A percentile compares a stretch with the other conserved stretches of the same genome.
phyloP scores from a whole-genome alignment of 2,329 filamentous ascomycete genomes.

The Madurella fahalii region DNA sequence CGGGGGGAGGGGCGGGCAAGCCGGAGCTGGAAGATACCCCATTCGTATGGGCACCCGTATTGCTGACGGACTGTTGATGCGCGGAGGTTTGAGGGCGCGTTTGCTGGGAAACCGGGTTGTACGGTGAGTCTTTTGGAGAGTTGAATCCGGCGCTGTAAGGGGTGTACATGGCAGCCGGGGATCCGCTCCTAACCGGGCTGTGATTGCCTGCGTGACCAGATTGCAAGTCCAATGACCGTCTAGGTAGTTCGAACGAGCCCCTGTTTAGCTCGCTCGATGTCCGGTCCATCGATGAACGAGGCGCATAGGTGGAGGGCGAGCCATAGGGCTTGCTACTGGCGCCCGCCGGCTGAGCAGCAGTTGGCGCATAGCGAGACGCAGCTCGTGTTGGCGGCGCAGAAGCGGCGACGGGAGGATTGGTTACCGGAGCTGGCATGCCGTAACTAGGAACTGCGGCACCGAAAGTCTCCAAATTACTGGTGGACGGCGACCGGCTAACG shows the following conservation, averaged over 20 bases:
- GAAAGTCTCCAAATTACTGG: constrained; percentile 69
- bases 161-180: constrained; percentile 32
- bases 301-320: constrained; percentile 27
- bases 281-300: constrained; percentile 42
- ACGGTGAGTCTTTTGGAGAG: constrained; percentile 28
- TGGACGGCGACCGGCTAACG: constrained; percentile 69
- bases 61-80: constrained; percentile 17
- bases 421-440: constrained; percentile 30
- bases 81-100: constrained; percentile 11
- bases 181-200: constrained; percentile 30
- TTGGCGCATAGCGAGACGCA: constrained; percentile 49
- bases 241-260: constrained; percentile 39
- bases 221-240: constrained; percentile 39
- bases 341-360: constrained; percentile 29
- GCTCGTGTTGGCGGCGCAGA: constrained; percentile 41
- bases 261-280: constrained; percentile 41
- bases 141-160: constrained; percentile 17
- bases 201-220: constrained; percentile 32
- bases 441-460: constrained; percentile 44
- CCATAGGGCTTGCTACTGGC: constrained; percentile 25
- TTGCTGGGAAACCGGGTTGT: constrained; percentile 22
- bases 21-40: constrained; percentile 19
- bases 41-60: constrained; percentile 16
- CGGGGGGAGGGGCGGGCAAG: constrained; percentile 11
- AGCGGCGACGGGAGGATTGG: constrained; percentile 31